Percentiles rank a stretch among this genome's conserved stretches.
Conservation (phyloP, 2,329 filamentous ascomycete genomes). For the Alternaria hordeiaustralica region DNA sequence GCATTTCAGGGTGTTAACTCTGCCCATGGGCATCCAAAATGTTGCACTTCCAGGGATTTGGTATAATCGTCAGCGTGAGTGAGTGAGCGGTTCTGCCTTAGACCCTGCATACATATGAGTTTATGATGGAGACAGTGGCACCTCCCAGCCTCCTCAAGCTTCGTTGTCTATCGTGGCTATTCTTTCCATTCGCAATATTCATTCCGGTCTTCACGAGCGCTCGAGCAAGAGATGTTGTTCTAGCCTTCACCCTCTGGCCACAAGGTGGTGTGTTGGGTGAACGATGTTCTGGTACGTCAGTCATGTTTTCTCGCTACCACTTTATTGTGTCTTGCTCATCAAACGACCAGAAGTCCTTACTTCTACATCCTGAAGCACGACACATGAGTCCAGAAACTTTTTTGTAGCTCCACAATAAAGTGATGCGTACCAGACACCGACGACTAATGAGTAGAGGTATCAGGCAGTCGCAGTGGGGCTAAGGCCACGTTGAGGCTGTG, state of each 20-base stretch:
- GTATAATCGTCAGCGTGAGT: background rate
- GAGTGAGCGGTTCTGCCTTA: background rate
- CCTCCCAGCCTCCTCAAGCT: background rate
- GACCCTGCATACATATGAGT: background rate
- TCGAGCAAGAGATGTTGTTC: background rate
- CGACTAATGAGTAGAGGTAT: background rate
- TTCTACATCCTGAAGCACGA: background rate
- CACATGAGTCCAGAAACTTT: background rate
- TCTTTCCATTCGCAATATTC: background rate
- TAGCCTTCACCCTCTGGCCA: background rate
- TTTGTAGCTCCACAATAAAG: background rate
- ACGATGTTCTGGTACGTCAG: background rate
- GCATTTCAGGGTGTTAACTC: background rate
- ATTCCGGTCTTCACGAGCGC: background rate
- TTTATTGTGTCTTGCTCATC: background rate
- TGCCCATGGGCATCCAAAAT: background rate
- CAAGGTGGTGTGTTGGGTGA: background rate
- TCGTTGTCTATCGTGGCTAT: background rate
- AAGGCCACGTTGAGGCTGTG: background rate
- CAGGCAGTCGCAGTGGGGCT: background rate
- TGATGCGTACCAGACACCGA: background rate
- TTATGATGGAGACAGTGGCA: background rate
- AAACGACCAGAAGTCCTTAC: background rate
- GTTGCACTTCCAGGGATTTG: background rate
- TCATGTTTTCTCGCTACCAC: background rate